Evolutionary conservation across 306 rosid genomes (phyloP).

Genomic region (Pachyrhizus erosus): DNA sequence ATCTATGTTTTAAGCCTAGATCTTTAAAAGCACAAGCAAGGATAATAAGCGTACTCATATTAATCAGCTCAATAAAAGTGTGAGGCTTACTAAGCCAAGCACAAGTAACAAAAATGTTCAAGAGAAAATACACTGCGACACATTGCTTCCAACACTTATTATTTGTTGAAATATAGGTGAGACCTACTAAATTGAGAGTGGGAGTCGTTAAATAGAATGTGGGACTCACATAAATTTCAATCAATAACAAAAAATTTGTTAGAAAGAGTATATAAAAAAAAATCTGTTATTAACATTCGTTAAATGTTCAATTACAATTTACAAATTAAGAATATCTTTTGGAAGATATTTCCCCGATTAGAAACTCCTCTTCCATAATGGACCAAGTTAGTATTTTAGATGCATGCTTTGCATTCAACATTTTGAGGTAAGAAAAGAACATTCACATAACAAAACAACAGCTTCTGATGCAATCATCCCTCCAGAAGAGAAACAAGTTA

Average conservation of each 20-base stretch:
- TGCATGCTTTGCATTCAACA: constrained; percentile 25
- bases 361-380: not conserved
- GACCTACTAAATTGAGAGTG: not conserved
- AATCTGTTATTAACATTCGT: not conserved
- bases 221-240: not conserved
- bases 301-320: not conserved
- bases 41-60: not conserved
- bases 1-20: not conserved
- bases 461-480: not conserved
- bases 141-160: not conserved
- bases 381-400: not conserved
- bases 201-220: not conserved
- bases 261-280: not conserved
- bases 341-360: not conserved
- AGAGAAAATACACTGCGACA: not conserved
- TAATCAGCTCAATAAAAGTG: constrained; percentile 1
- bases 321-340: not conserved
- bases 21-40: not conserved
- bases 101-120: constrained; percentile 8
- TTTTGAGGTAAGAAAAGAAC: not conserved
- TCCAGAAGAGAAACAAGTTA: constrained; percentile 23
- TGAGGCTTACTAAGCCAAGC: not conserved
- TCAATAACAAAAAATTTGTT: not conserved
- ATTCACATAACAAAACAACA: constrained; percentile 3
- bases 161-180: not conserved